Evolutionary conservation across 164 flowering plant species (phyloP).

Genomic region (Magnolia officinalis): DNA sequence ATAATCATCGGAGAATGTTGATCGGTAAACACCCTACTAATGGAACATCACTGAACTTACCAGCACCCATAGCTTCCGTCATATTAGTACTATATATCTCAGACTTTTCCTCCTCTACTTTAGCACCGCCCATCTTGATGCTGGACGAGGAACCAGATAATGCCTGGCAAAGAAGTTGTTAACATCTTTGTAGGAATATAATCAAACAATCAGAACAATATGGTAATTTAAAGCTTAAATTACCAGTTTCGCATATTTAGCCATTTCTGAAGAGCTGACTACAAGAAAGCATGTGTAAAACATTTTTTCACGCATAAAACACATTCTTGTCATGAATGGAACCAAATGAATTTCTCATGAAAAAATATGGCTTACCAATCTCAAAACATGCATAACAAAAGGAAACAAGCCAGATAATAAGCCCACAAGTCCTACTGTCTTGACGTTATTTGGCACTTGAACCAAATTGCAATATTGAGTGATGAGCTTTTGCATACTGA

Average conservation of each 20-base stretch:
- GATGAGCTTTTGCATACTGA: no score
- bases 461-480: no score
- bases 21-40: not conserved
- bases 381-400: no score
- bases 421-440: no score
- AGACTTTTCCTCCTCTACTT: slow-evolving; percentile 66
- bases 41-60: slow-evolving; percentile 34
- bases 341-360: not conserved
- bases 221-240: not conserved
- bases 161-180: slow-evolving; percentile 38
- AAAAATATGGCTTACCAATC: not conserved
- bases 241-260: not conserved
- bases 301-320: no score
- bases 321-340: not conserved
- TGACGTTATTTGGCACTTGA: no score
- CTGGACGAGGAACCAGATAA: slow-evolving; percentile 53
- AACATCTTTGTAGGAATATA: not conserved
- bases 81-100: slow-evolving; percentile 69
- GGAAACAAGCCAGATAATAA: no score
- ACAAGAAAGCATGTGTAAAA: no score
- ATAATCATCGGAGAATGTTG: not conserved
- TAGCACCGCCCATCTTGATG: slow-evolving; percentile 41
- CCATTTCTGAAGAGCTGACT: not conserved
- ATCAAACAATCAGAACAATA: not conserved
- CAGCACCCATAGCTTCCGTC: slow-evolving; percentile 98